Conservation (phyloP, 495 filamentous ascomycete species). For the Collariella sp. region DNA sequence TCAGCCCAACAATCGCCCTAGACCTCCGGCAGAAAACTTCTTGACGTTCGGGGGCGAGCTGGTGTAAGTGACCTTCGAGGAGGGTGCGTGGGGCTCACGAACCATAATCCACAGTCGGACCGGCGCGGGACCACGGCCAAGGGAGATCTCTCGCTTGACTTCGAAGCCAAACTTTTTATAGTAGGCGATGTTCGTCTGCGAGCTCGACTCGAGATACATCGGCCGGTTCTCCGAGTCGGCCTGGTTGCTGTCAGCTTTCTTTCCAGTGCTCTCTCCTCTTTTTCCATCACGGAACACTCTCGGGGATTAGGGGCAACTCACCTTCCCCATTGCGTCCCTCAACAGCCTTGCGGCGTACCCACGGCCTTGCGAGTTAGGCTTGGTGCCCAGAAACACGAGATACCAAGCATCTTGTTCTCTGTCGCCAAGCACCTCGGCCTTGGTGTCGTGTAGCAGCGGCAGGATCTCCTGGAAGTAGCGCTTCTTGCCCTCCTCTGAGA, state of each 20-base stretch:
- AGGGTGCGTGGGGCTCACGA: conserved; percentile 44
- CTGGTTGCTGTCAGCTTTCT: conserved; percentile 25
- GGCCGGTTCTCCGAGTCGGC: conserved; percentile 55
- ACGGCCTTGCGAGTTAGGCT: conserved; percentile 52
- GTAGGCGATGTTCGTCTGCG: conserved; percentile 53
- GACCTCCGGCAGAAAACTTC: conserved; percentile 8
- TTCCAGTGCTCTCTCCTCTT: background rate
- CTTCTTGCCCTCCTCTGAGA: conserved; percentile 56
- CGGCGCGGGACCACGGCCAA: conserved; percentile 50
- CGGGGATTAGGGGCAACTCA: conserved; percentile 29
- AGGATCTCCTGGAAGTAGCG: conserved; percentile 72
- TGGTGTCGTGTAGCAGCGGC: conserved; percentile 65
- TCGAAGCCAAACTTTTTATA: conserved; percentile 66
- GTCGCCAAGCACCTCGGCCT: conserved; percentile 53
- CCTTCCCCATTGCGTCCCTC: conserved; percentile 53
- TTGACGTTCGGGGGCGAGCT: conserved; percentile 7
- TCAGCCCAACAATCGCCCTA: background rate
- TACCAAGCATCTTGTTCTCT: conserved; percentile 60
- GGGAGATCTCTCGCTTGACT: conserved; percentile 46
- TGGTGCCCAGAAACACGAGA: conserved; percentile 71
- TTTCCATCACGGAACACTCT: background rate
- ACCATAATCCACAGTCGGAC: conserved; percentile 71
- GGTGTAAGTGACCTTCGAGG: conserved; percentile 21
- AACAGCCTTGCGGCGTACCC: conserved; percentile 63
- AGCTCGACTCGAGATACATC: conserved; percentile 70